Evolutionary conservation across 257 asterid genomes (phyloP).

Genomic region (Catharanthus roseus): DNA sequence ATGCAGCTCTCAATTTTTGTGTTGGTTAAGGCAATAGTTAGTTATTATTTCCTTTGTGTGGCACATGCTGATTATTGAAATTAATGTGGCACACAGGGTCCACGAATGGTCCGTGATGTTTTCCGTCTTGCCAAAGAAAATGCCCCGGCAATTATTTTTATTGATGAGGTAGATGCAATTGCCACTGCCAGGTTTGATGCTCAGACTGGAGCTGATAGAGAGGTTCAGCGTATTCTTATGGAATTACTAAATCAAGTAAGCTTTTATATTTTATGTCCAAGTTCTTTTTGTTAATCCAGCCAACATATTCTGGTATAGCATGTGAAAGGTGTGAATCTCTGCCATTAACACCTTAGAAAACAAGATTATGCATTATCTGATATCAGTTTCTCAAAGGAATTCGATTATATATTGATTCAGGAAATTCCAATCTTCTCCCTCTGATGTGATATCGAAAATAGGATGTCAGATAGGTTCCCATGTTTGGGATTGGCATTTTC

Average conservation of each 20-base stretch:
- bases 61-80: constrained; percentile 1
- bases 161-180: constrained; percentile 86
- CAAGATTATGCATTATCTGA: not conserved
- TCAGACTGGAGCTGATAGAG: constrained; percentile 91
- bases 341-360: not conserved
- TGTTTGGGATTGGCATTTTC: no score
- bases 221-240: constrained; percentile 85
- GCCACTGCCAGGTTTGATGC: constrained; percentile 92
- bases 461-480: not conserved
- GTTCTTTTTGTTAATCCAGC: not conserved
- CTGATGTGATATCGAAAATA: not conserved
- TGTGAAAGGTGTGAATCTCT: not conserved
- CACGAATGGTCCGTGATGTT: constrained; percentile 83
- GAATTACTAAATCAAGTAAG: constrained; percentile 73
- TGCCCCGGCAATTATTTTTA: constrained; percentile 81
- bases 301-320: not conserved
- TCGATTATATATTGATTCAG: not conserved
- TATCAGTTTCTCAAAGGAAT: not conserved
- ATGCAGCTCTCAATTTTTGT: not conserved
- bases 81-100: constrained; percentile 44
- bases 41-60: not conserved
- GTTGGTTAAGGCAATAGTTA: not conserved
- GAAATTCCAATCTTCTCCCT: not conserved
- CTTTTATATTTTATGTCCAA: not conserved
- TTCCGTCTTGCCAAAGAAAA: constrained; percentile 86